phyloP scores from a whole-genome alignment of 805 yeast species.

The Starmerella khaoyaiensis region DNA sequence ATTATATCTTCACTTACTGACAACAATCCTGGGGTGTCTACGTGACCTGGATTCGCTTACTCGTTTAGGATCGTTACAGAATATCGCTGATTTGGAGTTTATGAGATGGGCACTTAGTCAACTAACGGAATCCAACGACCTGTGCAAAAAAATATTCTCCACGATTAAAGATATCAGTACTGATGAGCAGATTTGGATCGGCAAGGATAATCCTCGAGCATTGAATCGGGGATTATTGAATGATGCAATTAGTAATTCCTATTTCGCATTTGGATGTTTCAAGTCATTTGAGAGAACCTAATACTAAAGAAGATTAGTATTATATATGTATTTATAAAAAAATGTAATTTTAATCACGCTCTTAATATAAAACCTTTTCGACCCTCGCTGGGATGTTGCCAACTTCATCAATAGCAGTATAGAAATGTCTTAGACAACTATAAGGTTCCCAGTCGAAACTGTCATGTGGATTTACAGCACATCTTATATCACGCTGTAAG shows the following conservation, averaged over 20 bases:
- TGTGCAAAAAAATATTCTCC: slow-evolving; percentile 23
- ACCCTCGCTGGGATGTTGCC: slow-evolving; percentile 18
- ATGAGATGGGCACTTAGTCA: slow-evolving; percentile 30
- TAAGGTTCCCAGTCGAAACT: slow-evolving; percentile 29
- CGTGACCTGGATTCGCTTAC: slow-evolving; percentile 37
- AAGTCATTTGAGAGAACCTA: slow-evolving; percentile 8
- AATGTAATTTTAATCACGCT: no score
- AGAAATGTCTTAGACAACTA: slow-evolving; percentile 28
- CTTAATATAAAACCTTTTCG: slow-evolving; percentile 9
- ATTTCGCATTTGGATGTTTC: slow-evolving; percentile 19
- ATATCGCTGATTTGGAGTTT: slow-evolving; percentile 42
- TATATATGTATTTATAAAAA: no score
- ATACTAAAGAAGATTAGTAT: no score
- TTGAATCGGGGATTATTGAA: slow-evolving; percentile 19
- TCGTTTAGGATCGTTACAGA: slow-evolving; percentile 38
- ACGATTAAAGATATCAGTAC: slow-evolving; percentile 24
- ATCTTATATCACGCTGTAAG: slow-evolving; percentile 33
- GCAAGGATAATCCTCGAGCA: slow-evolving; percentile 22
- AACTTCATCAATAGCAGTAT: slow-evolving; percentile 22
- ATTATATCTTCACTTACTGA: slow-evolving; percentile 32
- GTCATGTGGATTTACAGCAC: slow-evolving; percentile 38
- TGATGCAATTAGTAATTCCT: slow-evolving; percentile 15
- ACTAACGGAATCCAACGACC: slow-evolving; percentile 21
- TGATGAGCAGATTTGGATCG: slow-evolving; percentile 23
- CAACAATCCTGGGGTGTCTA: slow-evolving; percentile 30